Evolutionary conservation across 2,329 filamentous ascomycete species (phyloP).

Genomic region (Xylaria sp.): DNA sequence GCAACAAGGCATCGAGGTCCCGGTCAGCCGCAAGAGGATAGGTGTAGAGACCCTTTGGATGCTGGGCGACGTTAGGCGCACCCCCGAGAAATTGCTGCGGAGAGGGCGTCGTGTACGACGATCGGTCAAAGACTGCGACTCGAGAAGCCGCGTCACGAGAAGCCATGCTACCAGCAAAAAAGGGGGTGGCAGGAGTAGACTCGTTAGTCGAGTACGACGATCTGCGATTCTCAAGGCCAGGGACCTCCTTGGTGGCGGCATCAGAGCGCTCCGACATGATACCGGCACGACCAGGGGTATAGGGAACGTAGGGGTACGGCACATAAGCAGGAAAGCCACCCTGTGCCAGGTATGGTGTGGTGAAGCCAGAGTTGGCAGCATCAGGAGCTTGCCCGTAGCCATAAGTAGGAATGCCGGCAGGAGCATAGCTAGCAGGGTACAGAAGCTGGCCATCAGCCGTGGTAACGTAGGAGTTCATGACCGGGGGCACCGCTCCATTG

Average conservation of each 20-base stretch:
- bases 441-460: constrained; percentile 51
- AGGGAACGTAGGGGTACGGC: constrained; percentile 59
- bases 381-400: constrained; percentile 45
- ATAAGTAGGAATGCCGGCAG: constrained; percentile 42
- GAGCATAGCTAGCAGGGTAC: constrained; percentile 41
- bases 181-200: constrained; percentile 73
- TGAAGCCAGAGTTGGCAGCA: constrained; percentile 45
- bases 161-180: constrained; percentile 67
- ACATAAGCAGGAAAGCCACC: constrained; percentile 51
- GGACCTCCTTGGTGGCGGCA: constrained; percentile 64
- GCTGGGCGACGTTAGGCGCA: constrained; percentile 47
- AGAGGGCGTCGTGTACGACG: constrained; percentile 74
- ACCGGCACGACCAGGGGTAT: constrained; percentile 63
- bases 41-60: constrained; percentile 55
- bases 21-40: constrained; percentile 56
- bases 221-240: constrained; percentile 72
- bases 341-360: constrained; percentile 53
- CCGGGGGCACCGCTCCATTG: constrained; percentile 46
- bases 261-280: constrained; percentile 60
- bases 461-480: constrained; percentile 48
- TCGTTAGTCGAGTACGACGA: constrained; percentile 76
- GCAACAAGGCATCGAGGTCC: constrained; percentile 71
- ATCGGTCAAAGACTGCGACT: constrained; percentile 69
- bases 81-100: constrained; percentile 66
- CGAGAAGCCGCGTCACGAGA: constrained; percentile 70